These are phyloP conservation scores for Tanacetum coccineum DNA, from an alignment of 129 eudicot genomes.

Conservation along the genomic window DNA sequence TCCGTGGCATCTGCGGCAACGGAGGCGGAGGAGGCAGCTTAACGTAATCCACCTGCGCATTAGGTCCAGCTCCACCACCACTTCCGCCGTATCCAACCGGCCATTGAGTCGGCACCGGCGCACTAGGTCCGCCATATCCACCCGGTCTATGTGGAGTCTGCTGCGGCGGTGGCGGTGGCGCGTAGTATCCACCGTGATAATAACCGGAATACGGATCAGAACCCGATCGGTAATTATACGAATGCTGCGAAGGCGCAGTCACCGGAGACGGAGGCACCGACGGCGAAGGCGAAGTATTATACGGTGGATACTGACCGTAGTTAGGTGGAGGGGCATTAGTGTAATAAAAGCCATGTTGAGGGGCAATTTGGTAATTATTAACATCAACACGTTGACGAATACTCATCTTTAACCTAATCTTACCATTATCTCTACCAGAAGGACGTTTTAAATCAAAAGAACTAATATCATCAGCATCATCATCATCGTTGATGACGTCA, in stretches of 20 bases:
- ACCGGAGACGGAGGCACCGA: not conserved
- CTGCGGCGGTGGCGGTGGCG: not conserved
- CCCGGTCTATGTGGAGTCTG: not conserved
- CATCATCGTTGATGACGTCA: not conserved
- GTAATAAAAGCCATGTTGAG: conserved; percentile 10
- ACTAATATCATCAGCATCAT: not conserved
- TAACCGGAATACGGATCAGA: not conserved
- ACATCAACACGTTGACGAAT: conserved; percentile 1
- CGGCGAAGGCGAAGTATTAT: not conserved
- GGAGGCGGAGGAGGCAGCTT: no score
- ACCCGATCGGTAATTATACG: not conserved
- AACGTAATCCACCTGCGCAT: not conserved
- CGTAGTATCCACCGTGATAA: not conserved
- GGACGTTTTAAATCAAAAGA: conserved; percentile 1
- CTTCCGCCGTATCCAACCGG: not conserved
- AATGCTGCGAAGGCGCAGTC: not conserved
- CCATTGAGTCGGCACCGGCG: no score
- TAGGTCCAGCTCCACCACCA: not conserved
- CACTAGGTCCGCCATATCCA: not conserved
- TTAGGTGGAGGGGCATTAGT: not conserved
- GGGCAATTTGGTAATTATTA: conserved; percentile 9
- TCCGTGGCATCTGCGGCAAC: no score
- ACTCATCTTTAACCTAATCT: conserved; percentile 2
- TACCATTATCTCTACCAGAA: conserved; percentile 7
- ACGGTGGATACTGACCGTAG: not conserved